A percentile compares a stretch with the other conserved stretches of the same genome.
Evolutionary conservation across 345 rosid genomes (phyloP).

Genomic region (Brassica cretica): DNA sequence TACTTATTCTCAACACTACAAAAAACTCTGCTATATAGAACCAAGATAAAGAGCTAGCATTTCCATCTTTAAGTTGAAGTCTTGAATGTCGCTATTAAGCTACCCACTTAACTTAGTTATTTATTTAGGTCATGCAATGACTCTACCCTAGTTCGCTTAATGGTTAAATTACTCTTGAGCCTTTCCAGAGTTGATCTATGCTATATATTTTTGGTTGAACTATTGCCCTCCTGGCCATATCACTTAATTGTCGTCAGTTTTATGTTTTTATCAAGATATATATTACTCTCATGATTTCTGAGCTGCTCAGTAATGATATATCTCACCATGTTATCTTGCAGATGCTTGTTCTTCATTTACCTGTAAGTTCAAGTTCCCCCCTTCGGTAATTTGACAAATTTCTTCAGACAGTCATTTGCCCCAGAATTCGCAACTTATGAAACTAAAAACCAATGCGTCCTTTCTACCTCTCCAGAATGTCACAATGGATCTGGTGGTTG

Average conservation of each 20-base stretch:
- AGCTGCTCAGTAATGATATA: neutral
- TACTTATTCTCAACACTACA: neutral
- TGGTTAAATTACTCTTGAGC: neutral
- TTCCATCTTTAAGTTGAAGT: neutral
- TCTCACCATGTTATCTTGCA: slow-evolving; percentile 50
- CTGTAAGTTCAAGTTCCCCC: slow-evolving; percentile 58
- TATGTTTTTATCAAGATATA: too few relatives aligned
- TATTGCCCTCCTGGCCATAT: neutral
- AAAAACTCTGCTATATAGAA: neutral
- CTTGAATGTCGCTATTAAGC: slow-evolving; percentile 6
- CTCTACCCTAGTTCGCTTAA: neutral
- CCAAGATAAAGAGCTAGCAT: neutral
- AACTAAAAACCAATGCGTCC: neutral
- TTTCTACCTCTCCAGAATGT: slow-evolving; percentile 53
- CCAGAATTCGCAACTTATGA: slow-evolving; percentile 3
- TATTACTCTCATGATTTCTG: slow-evolving; percentile 3
- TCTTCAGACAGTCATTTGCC: neutral
- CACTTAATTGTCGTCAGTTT: slow-evolving; percentile 13
- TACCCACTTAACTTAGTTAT: neutral
- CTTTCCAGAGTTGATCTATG: neutral
- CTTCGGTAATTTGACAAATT: slow-evolving; percentile 20
- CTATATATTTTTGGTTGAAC: neutral
- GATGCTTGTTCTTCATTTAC: slow-evolving; percentile 72
- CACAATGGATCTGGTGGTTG: slow-evolving; percentile 67
- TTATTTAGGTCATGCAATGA: neutral